phyloP scores from a whole-genome alignment of 192 early-diverging fungal genomes.

The Lobosporangium transversale region DNA sequence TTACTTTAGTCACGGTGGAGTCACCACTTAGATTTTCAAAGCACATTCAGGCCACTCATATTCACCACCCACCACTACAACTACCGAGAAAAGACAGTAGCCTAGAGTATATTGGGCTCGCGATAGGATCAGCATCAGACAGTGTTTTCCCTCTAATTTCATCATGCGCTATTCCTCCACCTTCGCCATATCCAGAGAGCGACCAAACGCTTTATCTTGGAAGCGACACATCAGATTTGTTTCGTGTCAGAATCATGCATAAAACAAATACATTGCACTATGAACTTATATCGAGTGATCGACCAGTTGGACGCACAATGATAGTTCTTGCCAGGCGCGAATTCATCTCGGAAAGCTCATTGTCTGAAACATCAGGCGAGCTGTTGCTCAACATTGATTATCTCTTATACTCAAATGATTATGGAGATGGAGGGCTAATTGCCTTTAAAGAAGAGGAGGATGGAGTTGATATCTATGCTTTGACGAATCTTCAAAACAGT shows the following conservation, averaged over 20 bases:
- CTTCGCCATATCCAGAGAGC: constrained; percentile 1
- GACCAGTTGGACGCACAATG: constrained; percentile 25
- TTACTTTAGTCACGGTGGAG: constrained; percentile 27
- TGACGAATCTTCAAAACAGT: constrained; percentile 22
- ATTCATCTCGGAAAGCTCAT: not conserved
- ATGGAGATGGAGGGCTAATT: constrained; percentile 31
- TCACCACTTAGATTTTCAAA: not conserved
- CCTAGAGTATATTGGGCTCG: not conserved
- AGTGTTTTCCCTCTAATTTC: constrained; percentile 26
- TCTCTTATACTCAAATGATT: constrained; percentile 34
- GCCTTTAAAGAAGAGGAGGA: constrained; percentile 38
- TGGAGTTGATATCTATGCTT: constrained; percentile 29
- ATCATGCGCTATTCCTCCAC: constrained; percentile 32
- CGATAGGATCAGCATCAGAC: too few species aligned
- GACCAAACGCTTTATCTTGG: constrained; percentile 44
- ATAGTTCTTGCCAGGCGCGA: constrained; percentile 16
- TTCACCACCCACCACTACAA: constrained; percentile 12
- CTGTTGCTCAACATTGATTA: constrained; percentile 32
- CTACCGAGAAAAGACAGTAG: constrained; percentile 13
- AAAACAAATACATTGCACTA: constrained; percentile 24
- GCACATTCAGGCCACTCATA: constrained; percentile 4
- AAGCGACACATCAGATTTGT: constrained; percentile 40
- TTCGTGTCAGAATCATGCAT: constrained; percentile 33
- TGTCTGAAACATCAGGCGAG: not conserved
- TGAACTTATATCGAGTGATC: constrained; percentile 31